phyloP scores from a whole-genome alignment of 345 rosid species.

The Boechera retrofracta region DNA sequence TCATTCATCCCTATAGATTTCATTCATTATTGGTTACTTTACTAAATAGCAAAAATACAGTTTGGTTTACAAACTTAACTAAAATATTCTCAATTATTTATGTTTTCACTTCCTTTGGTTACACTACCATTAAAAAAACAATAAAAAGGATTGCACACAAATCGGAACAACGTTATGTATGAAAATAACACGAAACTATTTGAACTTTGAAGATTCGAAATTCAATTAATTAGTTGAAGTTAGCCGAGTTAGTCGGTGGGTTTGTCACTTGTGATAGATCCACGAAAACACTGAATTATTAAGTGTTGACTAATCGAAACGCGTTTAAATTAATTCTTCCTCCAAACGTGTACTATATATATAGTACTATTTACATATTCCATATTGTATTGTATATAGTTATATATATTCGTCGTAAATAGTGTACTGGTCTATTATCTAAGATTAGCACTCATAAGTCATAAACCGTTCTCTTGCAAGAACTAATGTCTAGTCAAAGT shows the following conservation, averaged over 20 bases:
- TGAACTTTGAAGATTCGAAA: neutral
- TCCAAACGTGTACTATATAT: neutral
- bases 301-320: conserved; percentile 36
- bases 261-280: conserved; percentile 37
- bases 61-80: too few relatives aligned
- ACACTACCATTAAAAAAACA: too few relatives aligned
- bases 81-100: too few relatives aligned
- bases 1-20: too few relatives aligned
- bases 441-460: neutral
- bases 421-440: neutral
- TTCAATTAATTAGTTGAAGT: neutral
- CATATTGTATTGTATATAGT: neutral
- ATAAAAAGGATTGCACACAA: too few relatives aligned
- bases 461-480: too few relatives aligned
- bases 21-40: too few relatives aligned
- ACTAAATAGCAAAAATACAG: too few relatives aligned
- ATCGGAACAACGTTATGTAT: too few relatives aligned
- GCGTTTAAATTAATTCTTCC: conserved; percentile 24
- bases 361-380: neutral
- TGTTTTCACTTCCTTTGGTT: too few relatives aligned
- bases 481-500: neutral
- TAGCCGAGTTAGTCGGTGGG: conserved; percentile 43
- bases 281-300: conserved; percentile 31
- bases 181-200: neutral
- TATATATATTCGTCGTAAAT: neutral